Conservation (phyloP, 2,329 filamentous ascomycete genomes). For the Trichoderma sp. region DNA sequence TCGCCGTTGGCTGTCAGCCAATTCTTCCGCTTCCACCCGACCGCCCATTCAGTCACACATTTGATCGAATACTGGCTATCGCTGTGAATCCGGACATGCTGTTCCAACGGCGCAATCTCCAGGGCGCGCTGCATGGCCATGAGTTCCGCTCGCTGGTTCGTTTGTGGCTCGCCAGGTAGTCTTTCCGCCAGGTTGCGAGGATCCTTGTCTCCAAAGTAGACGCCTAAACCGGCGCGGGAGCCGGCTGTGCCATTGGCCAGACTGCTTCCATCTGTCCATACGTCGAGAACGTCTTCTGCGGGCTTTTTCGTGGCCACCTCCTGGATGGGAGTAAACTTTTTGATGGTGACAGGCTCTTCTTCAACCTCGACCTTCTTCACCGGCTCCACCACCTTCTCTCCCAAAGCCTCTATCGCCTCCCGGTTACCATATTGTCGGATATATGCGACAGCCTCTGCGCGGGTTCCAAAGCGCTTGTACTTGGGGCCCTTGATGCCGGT, state of each 20-base stretch:
- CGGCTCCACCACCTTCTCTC: constrained; percentile 30
- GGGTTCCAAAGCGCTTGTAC: constrained; percentile 67
- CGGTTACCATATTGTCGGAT: constrained; percentile 54
- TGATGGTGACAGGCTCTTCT: constrained; percentile 23
- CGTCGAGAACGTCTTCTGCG: constrained; percentile 31
- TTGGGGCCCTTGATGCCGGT: constrained; percentile 67
- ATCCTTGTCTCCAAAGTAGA: constrained; percentile 60
- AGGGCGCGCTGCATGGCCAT: constrained; percentile 83
- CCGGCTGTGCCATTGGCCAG: constrained; percentile 55
- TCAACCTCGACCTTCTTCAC: neutral
- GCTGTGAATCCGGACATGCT: constrained; percentile 74
- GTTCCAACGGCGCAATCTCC: constrained; percentile 66
- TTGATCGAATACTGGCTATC: constrained; percentile 91
- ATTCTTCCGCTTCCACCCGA: constrained; percentile 68
- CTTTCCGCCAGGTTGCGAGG: constrained; percentile 69
- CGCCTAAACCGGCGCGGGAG: constrained; percentile 60
- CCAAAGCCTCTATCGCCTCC: constrained; percentile 43
- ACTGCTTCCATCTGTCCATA: constrained; percentile 65
- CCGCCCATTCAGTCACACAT: constrained; percentile 82
- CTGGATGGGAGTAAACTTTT: constrained; percentile 29
- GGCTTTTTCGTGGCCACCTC: constrained; percentile 13
- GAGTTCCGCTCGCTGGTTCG: constrained; percentile 94
- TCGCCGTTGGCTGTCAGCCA: constrained; percentile 75
- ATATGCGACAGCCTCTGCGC: constrained; percentile 74
- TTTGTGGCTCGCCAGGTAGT: constrained; percentile 71